A percentile compares a stretch with the other conserved stretches of the same genome.
Evolutionary conservation across 2,329 filamentous ascomycete genomes (phyloP).

Genomic region (Aspergillus caelatus): DNA sequence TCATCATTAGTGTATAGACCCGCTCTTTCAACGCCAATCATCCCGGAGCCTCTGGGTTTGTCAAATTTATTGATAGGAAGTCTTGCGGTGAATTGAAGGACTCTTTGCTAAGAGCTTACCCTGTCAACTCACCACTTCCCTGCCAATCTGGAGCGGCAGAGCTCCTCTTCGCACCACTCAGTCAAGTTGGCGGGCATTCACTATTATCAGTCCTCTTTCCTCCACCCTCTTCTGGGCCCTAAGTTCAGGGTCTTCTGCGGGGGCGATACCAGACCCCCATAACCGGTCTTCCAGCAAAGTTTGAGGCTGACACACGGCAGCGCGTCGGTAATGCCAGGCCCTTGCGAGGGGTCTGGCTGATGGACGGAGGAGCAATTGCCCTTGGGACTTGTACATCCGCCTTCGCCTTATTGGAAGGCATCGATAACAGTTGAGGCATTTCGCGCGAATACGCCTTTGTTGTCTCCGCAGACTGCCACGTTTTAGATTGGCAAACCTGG

Average conservation of each 20-base stretch:
- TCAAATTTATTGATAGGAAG: slow-evolving; percentile 17
- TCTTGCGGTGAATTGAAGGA: slow-evolving; percentile 19
- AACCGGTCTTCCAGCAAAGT: slow-evolving; percentile 61
- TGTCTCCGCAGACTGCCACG: slow-evolving; percentile 8
- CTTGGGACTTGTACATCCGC: slow-evolving; percentile 30
- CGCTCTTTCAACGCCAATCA: neutral
- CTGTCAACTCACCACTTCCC: slow-evolving; percentile 18
- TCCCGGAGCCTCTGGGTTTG: neutral
- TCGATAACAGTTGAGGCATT: slow-evolving; percentile 3
- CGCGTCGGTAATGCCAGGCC: slow-evolving; percentile 43
- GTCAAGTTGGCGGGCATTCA: slow-evolving; percentile 94
- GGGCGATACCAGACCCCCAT: slow-evolving; percentile 97
- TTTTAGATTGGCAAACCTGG: neutral
- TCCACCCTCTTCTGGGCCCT: slow-evolving; percentile 89
- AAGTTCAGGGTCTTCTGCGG: slow-evolving; percentile 92
- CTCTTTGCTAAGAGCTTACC: slow-evolving; percentile 15
- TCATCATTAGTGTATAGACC: slow-evolving; percentile 1
- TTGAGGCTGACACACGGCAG: slow-evolving; percentile 40
- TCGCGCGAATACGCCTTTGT: neutral
- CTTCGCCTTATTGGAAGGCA: slow-evolving; percentile 23
- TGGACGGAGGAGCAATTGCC: slow-evolving; percentile 37
- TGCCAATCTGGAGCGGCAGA: slow-evolving; percentile 45
- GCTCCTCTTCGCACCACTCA: slow-evolving; percentile 52
- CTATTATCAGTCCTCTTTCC: slow-evolving; percentile 70
- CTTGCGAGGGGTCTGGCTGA: slow-evolving; percentile 48